Percentiles rank a stretch among this genome's conserved stretches.
These are phyloP conservation scores for Phaeosphaeriaceae sp. DNA, from an alignment of 2,329 filamentous ascomycete species.

Conservation along the genomic window DNA sequence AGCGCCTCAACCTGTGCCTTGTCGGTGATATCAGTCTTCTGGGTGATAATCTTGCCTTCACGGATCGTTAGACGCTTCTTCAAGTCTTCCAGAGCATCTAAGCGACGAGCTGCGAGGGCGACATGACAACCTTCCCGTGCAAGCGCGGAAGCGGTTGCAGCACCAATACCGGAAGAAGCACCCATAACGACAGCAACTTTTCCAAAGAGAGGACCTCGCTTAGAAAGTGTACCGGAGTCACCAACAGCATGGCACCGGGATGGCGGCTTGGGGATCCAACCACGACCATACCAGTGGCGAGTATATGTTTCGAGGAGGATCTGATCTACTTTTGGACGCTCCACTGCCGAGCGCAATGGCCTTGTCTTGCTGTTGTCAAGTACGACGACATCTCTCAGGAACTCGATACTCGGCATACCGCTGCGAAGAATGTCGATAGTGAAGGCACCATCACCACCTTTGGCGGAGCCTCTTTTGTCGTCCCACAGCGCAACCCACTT, in stretches of 20 bases:
- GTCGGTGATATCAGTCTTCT: slow-evolving; percentile 75
- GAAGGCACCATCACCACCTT: slow-evolving; percentile 73
- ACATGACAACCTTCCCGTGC: slow-evolving; percentile 75
- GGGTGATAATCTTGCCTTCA: slow-evolving; percentile 70
- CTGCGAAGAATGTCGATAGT: slow-evolving; percentile 80
- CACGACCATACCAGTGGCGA: slow-evolving; percentile 79
- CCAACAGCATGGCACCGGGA: slow-evolving; percentile 56
- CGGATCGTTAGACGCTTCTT: slow-evolving; percentile 65
- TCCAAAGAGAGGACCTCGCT: slow-evolving; percentile 67
- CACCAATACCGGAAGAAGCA: slow-evolving; percentile 79
- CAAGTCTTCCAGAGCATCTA: slow-evolving; percentile 70
- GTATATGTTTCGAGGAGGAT: slow-evolving; percentile 78
- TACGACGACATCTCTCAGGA: slow-evolving; percentile 72
- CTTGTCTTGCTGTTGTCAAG: slow-evolving; percentile 73
- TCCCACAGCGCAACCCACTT: slow-evolving; percentile 78
- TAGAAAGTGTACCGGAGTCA: slow-evolving; percentile 52
- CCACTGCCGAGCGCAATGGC: slow-evolving; percentile 63
- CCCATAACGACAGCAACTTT: slow-evolving; percentile 79
- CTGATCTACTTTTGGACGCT: slow-evolving; percentile 72
- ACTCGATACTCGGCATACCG: slow-evolving; percentile 79
- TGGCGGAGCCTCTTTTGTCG: slow-evolving; percentile 69
- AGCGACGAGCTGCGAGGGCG: slow-evolving; percentile 73
- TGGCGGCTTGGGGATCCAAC: slow-evolving; percentile 73
- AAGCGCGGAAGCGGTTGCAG: slow-evolving; percentile 72
- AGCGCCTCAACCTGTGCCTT: slow-evolving; percentile 70